Percentiles rank a stretch among this genome's conserved stretches.
phyloP scores from a whole-genome alignment of 2,329 filamentous ascomycete species.

The Volutella citrinella region DNA sequence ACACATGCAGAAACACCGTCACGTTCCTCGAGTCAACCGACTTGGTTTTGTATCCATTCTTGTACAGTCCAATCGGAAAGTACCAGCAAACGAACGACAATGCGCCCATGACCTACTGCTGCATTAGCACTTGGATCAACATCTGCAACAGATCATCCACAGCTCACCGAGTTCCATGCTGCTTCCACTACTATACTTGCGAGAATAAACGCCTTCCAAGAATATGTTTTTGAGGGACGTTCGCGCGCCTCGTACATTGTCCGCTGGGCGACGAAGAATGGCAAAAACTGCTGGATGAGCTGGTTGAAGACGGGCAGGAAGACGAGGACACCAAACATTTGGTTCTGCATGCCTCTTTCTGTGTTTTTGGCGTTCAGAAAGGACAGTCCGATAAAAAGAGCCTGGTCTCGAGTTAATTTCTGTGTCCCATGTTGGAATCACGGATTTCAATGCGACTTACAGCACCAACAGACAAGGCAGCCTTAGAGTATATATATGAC shows the following conservation, averaged over 20 bases:
- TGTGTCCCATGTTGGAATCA: background rate
- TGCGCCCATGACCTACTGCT: slow-evolving; percentile 32
- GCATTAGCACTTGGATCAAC: slow-evolving; percentile 8
- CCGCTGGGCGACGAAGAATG: slow-evolving; percentile 66
- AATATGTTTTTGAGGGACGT: slow-evolving; percentile 64
- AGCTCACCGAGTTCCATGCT: slow-evolving; percentile 63
- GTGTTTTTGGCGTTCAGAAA: slow-evolving; percentile 61
- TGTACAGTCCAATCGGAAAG: slow-evolving; percentile 63
- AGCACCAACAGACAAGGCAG: slow-evolving; percentile 20
- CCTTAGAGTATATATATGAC: slow-evolving; percentile 61
- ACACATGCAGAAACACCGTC: slow-evolving; percentile 61
- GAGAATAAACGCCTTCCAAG: slow-evolving; percentile 65
- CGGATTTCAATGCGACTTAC: slow-evolving; percentile 35
- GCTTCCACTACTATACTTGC: slow-evolving; percentile 62
- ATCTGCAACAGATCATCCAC: too few relatives aligned
- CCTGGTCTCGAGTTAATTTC: slow-evolving; percentile 3
- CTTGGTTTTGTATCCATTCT: slow-evolving; percentile 52
- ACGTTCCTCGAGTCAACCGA: slow-evolving; percentile 47
- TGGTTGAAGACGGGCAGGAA: slow-evolving; percentile 67
- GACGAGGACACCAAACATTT: slow-evolving; percentile 71
- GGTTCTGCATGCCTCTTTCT: slow-evolving; percentile 65
- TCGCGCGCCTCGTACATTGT: slow-evolving; percentile 69
- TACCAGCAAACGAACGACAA: slow-evolving; percentile 66
- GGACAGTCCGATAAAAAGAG: slow-evolving; percentile 66
- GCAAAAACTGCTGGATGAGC: slow-evolving; percentile 65